Evolutionary conservation across 2,329 filamentous ascomycete species (phyloP).

Genomic region (Aspergillus sp.): DNA sequence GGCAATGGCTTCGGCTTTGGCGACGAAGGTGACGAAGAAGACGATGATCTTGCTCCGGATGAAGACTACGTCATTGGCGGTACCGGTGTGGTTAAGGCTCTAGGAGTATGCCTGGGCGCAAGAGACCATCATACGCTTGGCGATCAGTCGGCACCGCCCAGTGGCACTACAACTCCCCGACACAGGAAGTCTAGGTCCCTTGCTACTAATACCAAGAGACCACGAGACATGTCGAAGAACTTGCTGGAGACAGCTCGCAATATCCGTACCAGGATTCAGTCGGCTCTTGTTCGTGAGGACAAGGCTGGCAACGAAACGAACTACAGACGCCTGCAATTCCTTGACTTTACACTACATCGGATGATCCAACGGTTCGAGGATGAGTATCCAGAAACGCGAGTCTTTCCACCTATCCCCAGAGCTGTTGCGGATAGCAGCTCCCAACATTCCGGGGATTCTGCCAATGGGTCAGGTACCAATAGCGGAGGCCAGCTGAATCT

Average conservation of each 20-base stretch:
- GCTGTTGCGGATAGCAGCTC: slow-evolving; percentile 23
- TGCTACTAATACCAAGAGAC: slow-evolving; percentile 52
- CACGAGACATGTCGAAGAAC: slow-evolving; percentile 90
- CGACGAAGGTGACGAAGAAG: slow-evolving; percentile 47
- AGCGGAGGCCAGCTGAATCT: slow-evolving; percentile 26
- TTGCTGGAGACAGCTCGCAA: slow-evolving; percentile 80
- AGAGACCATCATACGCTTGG: slow-evolving; percentile 51
- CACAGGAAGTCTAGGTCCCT: slow-evolving; percentile 44
- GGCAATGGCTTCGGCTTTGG: slow-evolving; percentile 58
- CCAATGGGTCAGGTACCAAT: slow-evolving; percentile 11
- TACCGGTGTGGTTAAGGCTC: slow-evolving; percentile 87
- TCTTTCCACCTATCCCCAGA: slow-evolving; percentile 24
- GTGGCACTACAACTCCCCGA: slow-evolving; percentile 50
- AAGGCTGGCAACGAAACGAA: slow-evolving; percentile 64
- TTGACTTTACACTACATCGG: slow-evolving; percentile 78
- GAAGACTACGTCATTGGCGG: slow-evolving; percentile 95
- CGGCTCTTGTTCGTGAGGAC: slow-evolving; percentile 70
- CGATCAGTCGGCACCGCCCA: slow-evolving; percentile 38
- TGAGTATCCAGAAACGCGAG: slow-evolving; percentile 84
- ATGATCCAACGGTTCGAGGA: slow-evolving; percentile 96
- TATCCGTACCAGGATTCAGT: slow-evolving; percentile 75
- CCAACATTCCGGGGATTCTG: slow-evolving; percentile 29
- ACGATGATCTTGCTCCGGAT: slow-evolving; percentile 66
- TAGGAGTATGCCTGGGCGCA: slow-evolving; percentile 84
- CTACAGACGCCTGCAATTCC: slow-evolving; percentile 74